Base-by-base conservation (phyloP, 176 grass and related monocot species). In the Oryza longistaminata region DNA sequence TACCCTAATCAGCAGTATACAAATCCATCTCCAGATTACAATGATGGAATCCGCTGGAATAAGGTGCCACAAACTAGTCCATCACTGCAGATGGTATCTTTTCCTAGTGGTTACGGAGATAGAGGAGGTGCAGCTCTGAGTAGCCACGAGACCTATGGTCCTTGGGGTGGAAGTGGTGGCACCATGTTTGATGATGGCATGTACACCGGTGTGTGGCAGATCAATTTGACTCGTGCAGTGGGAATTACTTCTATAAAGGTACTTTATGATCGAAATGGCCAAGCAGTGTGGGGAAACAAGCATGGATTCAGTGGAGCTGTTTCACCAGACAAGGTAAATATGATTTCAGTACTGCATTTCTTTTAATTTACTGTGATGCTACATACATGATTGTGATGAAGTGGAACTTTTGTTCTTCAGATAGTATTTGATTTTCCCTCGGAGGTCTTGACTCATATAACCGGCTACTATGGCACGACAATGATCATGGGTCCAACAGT, bases 231-330 rank as follows among this genome's bases (percentile, higher is more conserved):
- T 6, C 91, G 88, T 0, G 88, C 88, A 24, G 85, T 73, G 9
- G 93, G 97, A 67, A 88, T 96, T 72, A 81, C 90, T 73, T 99
- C 81, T 2, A 89, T 99, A 17, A 96, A 96, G 82, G 86, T 96
- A 14, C 42, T 99, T 6, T 99, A 99, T 19, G 97, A 99, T 58
- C 90, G 93, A 76, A 92, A 99, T 27, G 97, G 97, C 8, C 91
- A 94, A 60, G 90, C 93, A 9, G 93, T 99, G 6, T 96, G 97
- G 97, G 97, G 93, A n/a, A 94, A 99, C 78, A 99, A 91, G 79
- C 90, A 94, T 53, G 97, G 97, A 14, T 89, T 90, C 46, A 92
- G 92, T 25, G 79, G 87, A 75, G 93, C 89, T 40, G 84, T 99
- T 44, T n/a, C 81, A 49, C 78, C 91, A 24, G 93, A 99, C 88